Conservation (phyloP, 768 basidiomycete genomes). For the Leccinum ochraceum region DNA sequence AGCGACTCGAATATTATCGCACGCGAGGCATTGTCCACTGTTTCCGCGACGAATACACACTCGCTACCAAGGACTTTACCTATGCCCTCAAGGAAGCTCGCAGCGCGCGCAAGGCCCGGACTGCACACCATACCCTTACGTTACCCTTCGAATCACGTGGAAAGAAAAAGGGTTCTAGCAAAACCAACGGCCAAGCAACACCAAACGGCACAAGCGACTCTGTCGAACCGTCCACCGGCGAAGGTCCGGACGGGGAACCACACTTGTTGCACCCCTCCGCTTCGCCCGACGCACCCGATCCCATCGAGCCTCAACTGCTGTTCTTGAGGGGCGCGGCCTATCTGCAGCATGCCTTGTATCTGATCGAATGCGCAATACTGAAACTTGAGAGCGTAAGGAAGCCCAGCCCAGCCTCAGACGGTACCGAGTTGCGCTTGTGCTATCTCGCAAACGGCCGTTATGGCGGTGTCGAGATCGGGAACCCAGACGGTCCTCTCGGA, state of each 20-base stretch:
- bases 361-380: conserved; percentile 74
- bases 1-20: conserved; percentile 81
- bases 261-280: conserved; percentile 68
- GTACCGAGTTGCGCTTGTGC: conserved; percentile 74
- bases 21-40: conserved; percentile 90
- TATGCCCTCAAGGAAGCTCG: conserved; percentile 78
- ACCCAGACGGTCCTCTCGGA: conserved; percentile 78
- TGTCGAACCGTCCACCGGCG: conserved; percentile 40
- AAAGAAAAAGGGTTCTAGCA: conserved; percentile 49
- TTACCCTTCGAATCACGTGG: conserved; percentile 39
- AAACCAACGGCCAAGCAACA: conserved; percentile 65
- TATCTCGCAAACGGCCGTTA: conserved; percentile 74
- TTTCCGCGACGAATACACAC: conserved; percentile 79
- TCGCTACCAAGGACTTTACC: conserved; percentile 81
- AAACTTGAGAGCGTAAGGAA: conserved; percentile 69
- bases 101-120: conserved; percentile 63
- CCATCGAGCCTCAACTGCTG: conserved; percentile 81
- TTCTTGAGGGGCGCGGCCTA: conserved; percentile 85
- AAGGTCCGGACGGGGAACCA: conserved; percentile 52
- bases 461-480: conserved; percentile 84
- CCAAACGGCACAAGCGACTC: conserved; percentile 61
- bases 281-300: conserved; percentile 78
- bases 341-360: conserved; percentile 72
- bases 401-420: conserved; percentile 53
- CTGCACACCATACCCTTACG: conserved; percentile 49